Conservation (phyloP, 148 eudicot species). For the Nyssa sinensis region DNA sequence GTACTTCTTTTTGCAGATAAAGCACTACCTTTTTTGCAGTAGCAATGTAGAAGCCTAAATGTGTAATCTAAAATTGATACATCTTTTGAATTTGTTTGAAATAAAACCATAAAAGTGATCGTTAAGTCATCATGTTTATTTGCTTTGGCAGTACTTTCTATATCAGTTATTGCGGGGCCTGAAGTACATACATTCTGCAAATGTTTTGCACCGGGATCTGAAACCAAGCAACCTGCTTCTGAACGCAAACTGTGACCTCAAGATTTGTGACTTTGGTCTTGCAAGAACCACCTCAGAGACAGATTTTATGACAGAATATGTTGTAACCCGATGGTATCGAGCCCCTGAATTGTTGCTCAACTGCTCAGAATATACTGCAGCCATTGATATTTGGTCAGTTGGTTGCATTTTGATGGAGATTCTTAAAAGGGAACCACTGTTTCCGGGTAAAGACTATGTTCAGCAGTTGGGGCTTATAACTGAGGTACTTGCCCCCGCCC, state of each 20-base stretch:
- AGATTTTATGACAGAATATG: conserved; percentile 98
- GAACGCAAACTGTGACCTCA: conserved; percentile 91
- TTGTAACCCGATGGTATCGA: conserved; percentile 97
- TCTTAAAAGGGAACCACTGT: conserved; percentile 71
- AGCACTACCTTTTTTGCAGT: too few relatives aligned
- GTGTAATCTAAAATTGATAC: too few relatives aligned
- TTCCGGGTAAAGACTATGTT: conserved; percentile 91
- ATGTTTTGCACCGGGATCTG: conserved; percentile 93
- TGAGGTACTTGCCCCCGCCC: conserved; percentile 48
- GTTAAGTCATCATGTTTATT: neutral
- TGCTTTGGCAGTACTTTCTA: conserved; percentile 75
- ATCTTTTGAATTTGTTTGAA: too few relatives aligned
- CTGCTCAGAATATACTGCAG: conserved; percentile 89
- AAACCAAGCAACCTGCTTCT: conserved; percentile 97
- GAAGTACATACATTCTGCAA: conserved; percentile 88
- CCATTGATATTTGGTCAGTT: conserved; percentile 97
- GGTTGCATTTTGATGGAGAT: conserved; percentile 99
- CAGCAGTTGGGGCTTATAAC: conserved; percentile 86
- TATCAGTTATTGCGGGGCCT: conserved; percentile 88
- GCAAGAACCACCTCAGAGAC: conserved; percentile 93
- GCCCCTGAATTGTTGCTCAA: conserved; percentile 94
- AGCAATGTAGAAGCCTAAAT: too few relatives aligned
- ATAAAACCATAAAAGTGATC: neutral
- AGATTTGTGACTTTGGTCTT: conserved; percentile 97
- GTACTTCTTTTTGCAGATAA: too few relatives aligned